Conservation (phyloP, 1,284 basidiomycete genomes). For the Sanghuangporus sanghuang region DNA sequence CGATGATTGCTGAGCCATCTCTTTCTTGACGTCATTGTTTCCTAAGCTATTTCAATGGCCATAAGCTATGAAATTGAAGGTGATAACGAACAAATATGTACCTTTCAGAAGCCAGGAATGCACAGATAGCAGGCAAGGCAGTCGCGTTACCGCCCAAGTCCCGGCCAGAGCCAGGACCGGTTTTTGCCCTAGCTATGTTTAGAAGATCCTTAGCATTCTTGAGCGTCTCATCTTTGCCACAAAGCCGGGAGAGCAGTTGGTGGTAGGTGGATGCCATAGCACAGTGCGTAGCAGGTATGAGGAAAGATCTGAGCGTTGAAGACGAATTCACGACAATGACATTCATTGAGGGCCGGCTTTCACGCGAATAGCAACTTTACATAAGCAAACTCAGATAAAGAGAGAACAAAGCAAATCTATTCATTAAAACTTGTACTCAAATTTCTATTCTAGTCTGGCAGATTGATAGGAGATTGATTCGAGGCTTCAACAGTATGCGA, state of each 20-base stretch:
- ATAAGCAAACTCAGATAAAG: background rate
- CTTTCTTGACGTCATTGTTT: constrained; percentile 29
- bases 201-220: constrained; percentile 24
- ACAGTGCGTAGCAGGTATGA: background rate
- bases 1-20: constrained; percentile 30
- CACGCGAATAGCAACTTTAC: background rate
- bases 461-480: no score
- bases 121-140: constrained; percentile 33
- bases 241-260: constrained; percentile 18
- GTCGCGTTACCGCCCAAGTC: constrained; percentile 26
- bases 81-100: constrained; percentile 18
- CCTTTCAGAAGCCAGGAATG: constrained; percentile 32
- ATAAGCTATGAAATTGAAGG: background rate
- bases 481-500: no score
- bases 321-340: background rate
- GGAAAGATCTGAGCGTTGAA: background rate
- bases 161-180: constrained; percentile 32
- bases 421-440: no score
- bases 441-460: no score
- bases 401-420: background rate
- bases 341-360: constrained; percentile 2
- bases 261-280: constrained; percentile 9
- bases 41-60: constrained; percentile 22
- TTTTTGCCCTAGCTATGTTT: constrained; percentile 26
- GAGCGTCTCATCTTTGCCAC: constrained; percentile 23